These are phyloP conservation scores for Penicillium carneum DNA, from an alignment of 2,329 filamentous ascomycete species.

Conservation along the genomic window DNA sequence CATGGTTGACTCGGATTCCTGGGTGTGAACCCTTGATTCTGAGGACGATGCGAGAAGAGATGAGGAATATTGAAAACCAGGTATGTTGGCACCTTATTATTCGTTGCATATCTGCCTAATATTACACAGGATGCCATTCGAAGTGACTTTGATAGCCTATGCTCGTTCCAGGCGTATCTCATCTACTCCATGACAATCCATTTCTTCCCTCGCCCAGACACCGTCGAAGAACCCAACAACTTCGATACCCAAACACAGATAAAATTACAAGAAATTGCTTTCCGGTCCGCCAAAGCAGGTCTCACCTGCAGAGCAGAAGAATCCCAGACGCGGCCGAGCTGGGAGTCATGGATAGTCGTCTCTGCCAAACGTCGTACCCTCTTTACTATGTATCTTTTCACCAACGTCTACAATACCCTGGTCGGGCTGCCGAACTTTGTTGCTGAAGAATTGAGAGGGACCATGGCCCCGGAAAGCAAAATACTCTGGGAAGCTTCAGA, in stretches of 20 bases:
- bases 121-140: constrained; percentile 20
- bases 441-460: constrained; percentile 57
- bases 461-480: constrained; percentile 55
- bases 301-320: constrained; percentile 57
- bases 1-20: constrained; percentile 36
- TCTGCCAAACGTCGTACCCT: constrained; percentile 62
- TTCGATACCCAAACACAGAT: constrained; percentile 54
- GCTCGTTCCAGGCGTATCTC: constrained; percentile 62
- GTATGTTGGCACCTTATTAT: constrained; percentile 15
- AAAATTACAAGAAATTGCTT: constrained; percentile 61
- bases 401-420: constrained; percentile 57
- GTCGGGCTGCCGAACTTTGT: constrained; percentile 58
- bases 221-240: constrained; percentile 38
- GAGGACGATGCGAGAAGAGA: constrained; percentile 35
- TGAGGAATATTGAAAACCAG: constrained; percentile 32
- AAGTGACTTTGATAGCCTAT: constrained; percentile 47
- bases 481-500: constrained; percentile 54
- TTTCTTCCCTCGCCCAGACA: constrained; percentile 46
- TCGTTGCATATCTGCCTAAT: neutral
- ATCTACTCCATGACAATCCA: constrained; percentile 61
- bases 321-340: constrained; percentile 51
- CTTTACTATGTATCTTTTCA: constrained; percentile 62
- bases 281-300: constrained; percentile 49
- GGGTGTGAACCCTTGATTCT: constrained; percentile 40
- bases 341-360: constrained; percentile 63